Base-by-base conservation (phyloP, 1,284 basidiomycete genomes). In the Malassezia japonica region DNA sequence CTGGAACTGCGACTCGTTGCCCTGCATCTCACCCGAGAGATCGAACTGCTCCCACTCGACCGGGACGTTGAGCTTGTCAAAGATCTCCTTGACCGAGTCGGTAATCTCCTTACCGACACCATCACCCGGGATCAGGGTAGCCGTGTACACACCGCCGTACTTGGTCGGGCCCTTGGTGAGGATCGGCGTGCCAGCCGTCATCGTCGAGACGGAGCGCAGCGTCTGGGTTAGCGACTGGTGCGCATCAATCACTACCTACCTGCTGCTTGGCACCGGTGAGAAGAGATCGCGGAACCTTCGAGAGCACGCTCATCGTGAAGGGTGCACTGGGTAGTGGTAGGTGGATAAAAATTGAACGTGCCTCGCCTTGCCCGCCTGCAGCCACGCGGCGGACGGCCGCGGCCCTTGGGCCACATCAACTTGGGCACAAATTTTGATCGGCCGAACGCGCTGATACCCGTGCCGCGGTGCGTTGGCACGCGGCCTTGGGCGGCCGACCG, bases 21-120 rank as follows among this genome's bases (percentile, higher is more conserved):
- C 80, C 50, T 87, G 87, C 31, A 90, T 94, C 80, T 94, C 84
- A 57, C 94, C 94, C 39, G 89, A 92, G 59, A 99, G 89, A 74
- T 96, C 82, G 78, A 91, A 96, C 76, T 96, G 88, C 75, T 96
- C 91, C 87, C 91, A 99, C 76, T 96, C 88, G 77, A 99, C 91
- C 75, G 94, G 94, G 29, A 90, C 94, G 74, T 98, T 98, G 74
- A 89, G 82, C 60, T 87, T 81, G 74, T 94, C 87, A 69, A 98
- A 99, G 74, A 98, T 90, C 77, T 96, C 90, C 79, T 99, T 96
- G 67, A 99, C 92, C 16, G 89, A 92, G 76, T 92, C 87, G 59
- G 91, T 89, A 74, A 99, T 89, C 78, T 98, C 94, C 71, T 82
- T 82, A 65, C 94, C 94, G 73, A 98, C 85, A 80, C 50, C 50